Conservation (phyloP, 176 grass and related monocot genomes). For the Aegilops sharonensis region DNA sequence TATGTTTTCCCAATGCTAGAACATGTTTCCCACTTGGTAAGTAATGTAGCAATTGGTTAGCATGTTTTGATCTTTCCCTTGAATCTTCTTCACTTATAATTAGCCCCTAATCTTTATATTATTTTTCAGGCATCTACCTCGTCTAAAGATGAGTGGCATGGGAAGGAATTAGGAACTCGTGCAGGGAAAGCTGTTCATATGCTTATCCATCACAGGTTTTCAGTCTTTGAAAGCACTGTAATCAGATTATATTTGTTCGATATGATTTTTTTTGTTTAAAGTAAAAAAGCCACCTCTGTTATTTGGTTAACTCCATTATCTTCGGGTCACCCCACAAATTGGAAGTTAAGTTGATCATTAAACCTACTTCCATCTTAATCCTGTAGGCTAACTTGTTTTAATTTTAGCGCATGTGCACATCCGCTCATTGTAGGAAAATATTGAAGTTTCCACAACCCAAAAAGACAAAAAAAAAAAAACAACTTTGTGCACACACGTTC, state of each 20-base stretch:
- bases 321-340: background rate
- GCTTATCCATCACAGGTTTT: conserved; percentile 98
- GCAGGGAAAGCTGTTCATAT: conserved; percentile 98
- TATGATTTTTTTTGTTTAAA: background rate
- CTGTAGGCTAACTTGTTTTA: background rate
- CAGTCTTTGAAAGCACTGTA: conserved; percentile 21
- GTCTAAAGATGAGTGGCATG: conserved; percentile 96
- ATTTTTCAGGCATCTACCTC: conserved; percentile 85
- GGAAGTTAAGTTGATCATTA: conserved; percentile 23
- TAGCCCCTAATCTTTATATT: conserved; percentile 32
- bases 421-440: background rate
- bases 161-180: conserved; percentile 93
- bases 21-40: conserved; percentile 92
- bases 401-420: background rate
- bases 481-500: background rate
- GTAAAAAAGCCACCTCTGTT: conserved; percentile 6
- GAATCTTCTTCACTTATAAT: conserved; percentile 31
- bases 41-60: conserved; percentile 21
- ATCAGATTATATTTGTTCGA: conserved; percentile 9
- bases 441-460: background rate
- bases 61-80: conserved; percentile 9
- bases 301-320: conserved; percentile 2
- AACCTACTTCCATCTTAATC: conserved; percentile 5
- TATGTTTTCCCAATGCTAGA: conserved; percentile 98
- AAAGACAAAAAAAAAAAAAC: background rate